Percentiles rank a stretch among this genome's conserved stretches.
These are phyloP conservation scores for Acanthamoeba castellanii DNA, from an alignment of 208 protist genomes.

Conservation along the genomic window DNA sequence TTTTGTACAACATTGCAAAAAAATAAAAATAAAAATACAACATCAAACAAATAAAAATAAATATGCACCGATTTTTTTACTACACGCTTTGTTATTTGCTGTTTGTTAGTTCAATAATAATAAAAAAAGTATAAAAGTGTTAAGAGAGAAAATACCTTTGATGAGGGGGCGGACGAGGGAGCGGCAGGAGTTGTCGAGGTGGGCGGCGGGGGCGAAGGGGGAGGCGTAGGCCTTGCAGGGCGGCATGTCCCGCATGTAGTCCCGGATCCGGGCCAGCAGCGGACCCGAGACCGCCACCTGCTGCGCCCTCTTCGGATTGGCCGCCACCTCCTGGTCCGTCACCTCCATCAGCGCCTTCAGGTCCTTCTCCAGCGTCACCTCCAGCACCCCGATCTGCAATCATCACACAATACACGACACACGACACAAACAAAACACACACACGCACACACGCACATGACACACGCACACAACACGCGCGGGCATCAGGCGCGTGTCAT, in stretches of 20 bases:
- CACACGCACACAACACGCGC: too few species aligned
- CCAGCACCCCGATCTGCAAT: constrained; percentile 25
- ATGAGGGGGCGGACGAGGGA: background rate
- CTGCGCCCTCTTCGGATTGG: background rate
- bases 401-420: background rate
- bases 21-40: too few species aligned
- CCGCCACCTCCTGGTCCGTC: constrained; percentile 1
- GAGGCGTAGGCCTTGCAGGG: constrained; percentile 21
- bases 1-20: too few species aligned
- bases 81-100: too few species aligned
- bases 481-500: too few species aligned
- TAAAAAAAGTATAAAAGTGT: too few species aligned
- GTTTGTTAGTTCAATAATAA: too few species aligned
- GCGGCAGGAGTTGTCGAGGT: constrained; percentile 20
- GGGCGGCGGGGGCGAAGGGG: background rate
- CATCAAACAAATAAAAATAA: too few species aligned
- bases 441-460: too few species aligned
- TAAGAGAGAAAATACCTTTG: background rate
- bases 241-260: constrained; percentile 24
- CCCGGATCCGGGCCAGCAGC: background rate
- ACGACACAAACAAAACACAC: background rate
- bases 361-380: constrained; percentile 19
- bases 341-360: constrained; percentile 1
- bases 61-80: too few species aligned
- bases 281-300: background rate